Base-by-base conservation (phyloP, 2,329 filamentous ascomycete genomes). In the Rhinocladiella mackenziei region DNA sequence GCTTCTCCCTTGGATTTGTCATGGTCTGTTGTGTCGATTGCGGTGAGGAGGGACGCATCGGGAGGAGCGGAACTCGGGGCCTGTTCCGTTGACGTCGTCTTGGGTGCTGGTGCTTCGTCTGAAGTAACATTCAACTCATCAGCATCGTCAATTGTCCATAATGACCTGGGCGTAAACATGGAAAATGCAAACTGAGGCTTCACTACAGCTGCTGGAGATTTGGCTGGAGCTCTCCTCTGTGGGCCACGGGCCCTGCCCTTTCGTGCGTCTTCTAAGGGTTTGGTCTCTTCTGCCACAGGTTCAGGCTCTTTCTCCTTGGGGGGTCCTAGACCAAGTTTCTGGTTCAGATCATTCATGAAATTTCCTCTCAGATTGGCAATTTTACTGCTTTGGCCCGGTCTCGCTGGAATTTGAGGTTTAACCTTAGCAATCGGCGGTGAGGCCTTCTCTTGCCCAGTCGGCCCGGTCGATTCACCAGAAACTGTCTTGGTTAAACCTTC, bases 341-440 rank as follows among this genome's bases (percentile, higher is more conserved):
- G 89, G 65, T 97, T 95, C 30, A 98, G 71, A 60, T 97, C 91
- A 32, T 82, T 89, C 76, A 98, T 81, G 65, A 98, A 97, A 2
- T 86, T 88, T 26, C 86, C 86, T 66, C 94, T 89, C 22, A 98
- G 71, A 17, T 87, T 85, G 11, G 89, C 88, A 62, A 98, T 94
- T 71, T 97, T 97, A 58, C 81, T 79, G 26, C 48, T 42, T 7
- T 86, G 86, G 31, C 76, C 75, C 2, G 89, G 86, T 33, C 88
- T 80, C 10, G 82, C 77, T 8, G 92, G 89, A 2, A 97, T 77
- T 0, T 81, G 77, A 3, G 92, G 89, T 62, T 96, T 97, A n/a
- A 78, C 66, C 62, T 89, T 94, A 9, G 74, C 63, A 11, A 70
- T 59, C 3, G 67, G 58, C 9, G 70, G 63, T 4, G 65, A 49